Conservation (phyloP, 345 rosid species). For the Schrenkiella parvula region DNA sequence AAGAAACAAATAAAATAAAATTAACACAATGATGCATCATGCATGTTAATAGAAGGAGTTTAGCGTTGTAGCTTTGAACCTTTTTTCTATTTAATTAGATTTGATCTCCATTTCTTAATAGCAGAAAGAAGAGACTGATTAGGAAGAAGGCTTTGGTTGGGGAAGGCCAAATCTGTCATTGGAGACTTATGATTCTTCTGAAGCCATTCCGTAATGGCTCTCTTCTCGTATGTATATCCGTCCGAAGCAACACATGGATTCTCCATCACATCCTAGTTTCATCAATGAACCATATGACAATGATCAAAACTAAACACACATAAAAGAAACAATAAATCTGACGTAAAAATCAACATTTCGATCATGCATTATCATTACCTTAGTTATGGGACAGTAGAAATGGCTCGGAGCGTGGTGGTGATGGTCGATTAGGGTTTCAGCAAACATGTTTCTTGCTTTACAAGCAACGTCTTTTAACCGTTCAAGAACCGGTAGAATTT, state of each 20-base stretch:
- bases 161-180: constrained; percentile 51
- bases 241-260: constrained; percentile 89
- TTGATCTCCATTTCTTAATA: constrained; percentile 66
- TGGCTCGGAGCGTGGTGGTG: constrained; percentile 50
- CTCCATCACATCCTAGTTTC: constrained; percentile 67
- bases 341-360: background rate
- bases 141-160: constrained; percentile 56
- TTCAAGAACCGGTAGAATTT: constrained; percentile 66
- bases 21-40: background rate
- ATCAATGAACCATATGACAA: background rate
- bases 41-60: background rate
- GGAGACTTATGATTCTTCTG: constrained; percentile 59
- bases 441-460: constrained; percentile 27
- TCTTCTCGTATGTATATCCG: constrained; percentile 75
- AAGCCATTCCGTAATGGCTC: constrained; percentile 63
- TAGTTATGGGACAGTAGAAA: constrained; percentile 76
- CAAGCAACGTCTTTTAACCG: constrained; percentile 52
- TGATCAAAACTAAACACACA: background rate
- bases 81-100: background rate
- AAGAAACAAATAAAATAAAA: background rate
- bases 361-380: constrained; percentile 43
- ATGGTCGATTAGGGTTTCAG: background rate
- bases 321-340: background rate
- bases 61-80: background rate
- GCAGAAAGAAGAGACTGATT: constrained; percentile 70